A percentile compares a stretch with the other conserved stretches of the same genome.
Evolutionary conservation across 2,329 filamentous ascomycete species (phyloP).

Genomic region (Sclerotinia subarctica): DNA sequence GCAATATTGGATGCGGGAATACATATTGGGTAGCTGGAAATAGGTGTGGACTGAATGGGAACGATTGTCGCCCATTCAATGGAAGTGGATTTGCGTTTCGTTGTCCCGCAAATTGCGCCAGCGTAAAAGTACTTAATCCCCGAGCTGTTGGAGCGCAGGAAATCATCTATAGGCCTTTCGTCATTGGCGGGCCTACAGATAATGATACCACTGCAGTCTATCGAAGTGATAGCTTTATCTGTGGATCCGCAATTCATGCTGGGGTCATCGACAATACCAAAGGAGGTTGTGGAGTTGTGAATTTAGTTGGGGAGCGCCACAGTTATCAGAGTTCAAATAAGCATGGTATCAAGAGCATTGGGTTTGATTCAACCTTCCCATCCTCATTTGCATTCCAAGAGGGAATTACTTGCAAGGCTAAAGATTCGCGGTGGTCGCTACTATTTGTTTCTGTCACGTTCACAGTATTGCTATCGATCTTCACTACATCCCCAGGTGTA

Average conservation of each 20-base stretch:
- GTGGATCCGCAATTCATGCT: conserved; percentile 78
- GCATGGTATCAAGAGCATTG: conserved; percentile 73
- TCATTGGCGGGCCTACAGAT: conserved; percentile 62
- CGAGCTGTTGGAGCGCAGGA: conserved; percentile 71
- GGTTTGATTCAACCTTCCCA: conserved; percentile 86
- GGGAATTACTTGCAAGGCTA: conserved; percentile 63
- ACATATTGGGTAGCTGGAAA: conserved; percentile 71
- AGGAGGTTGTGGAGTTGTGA: conserved; percentile 80
- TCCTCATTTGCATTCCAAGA: conserved; percentile 75
- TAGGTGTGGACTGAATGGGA: conserved; percentile 70
- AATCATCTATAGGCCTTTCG: conserved; percentile 60
- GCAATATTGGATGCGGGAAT: conserved; percentile 62
- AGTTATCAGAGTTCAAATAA: conserved; percentile 61
- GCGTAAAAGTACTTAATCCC: conserved; percentile 64
- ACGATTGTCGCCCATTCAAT: conserved; percentile 71
- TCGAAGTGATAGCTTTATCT: conserved; percentile 86
- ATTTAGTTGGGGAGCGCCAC: conserved; percentile 65
- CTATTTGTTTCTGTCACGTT: conserved; percentile 79
- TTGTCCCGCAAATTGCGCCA: conserved; percentile 70
- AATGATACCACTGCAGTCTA: conserved; percentile 57
- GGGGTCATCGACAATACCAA: conserved; percentile 68
- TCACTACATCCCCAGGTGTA: conserved; percentile 71
- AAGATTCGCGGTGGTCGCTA: conserved; percentile 79
- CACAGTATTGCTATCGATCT: conserved; percentile 73
- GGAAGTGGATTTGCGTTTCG: conserved; percentile 68